Conservation (phyloP, 1,284 basidiomycete species). For the Amylostereum areolatum region DNA sequence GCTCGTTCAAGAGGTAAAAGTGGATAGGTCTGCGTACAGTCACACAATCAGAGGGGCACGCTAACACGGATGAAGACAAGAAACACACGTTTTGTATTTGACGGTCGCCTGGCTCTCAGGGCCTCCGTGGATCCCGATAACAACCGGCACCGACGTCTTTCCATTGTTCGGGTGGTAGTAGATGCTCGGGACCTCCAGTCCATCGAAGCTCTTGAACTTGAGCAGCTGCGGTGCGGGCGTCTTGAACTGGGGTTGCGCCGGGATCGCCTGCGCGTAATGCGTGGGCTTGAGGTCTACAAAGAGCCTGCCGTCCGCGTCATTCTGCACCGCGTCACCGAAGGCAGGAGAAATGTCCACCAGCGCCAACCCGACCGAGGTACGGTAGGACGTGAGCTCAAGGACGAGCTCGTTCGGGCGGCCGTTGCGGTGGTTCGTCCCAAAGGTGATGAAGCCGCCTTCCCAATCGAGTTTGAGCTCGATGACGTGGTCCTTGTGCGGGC, state of each 20-base stretch:
- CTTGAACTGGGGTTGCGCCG: conserved; percentile 13
- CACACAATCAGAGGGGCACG: too few relatives aligned
- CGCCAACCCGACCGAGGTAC: conserved; percentile 20
- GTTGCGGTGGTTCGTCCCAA: conserved; percentile 23
- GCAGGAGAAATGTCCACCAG: conserved; percentile 6
- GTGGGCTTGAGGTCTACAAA: conserved; percentile 9
- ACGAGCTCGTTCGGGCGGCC: conserved; percentile 23
- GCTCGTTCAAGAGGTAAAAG: conserved; percentile 29
- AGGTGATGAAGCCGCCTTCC: conserved; percentile 24
- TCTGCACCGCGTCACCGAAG: conserved; percentile 14
- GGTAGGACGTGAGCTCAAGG: conserved; percentile 23
- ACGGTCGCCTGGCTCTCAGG: conserved; percentile 30
- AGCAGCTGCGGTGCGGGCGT: conserved; percentile 24
- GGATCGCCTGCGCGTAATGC: conserved; percentile 24
- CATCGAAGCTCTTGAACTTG: conserved; percentile 31
- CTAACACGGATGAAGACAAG: too few relatives aligned
- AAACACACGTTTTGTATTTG: conserved; percentile 21
- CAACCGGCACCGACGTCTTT: conserved; percentile 19
- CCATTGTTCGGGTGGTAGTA: conserved; percentile 28
- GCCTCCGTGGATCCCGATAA: conserved; percentile 30
- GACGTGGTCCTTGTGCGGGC: conserved; percentile 19
- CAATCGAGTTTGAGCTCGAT: conserved; percentile 24
- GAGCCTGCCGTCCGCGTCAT: conserved; percentile 14
- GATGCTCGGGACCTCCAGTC: conserved; percentile 27
- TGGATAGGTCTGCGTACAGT: conserved; percentile 27